A percentile compares a stretch with the other conserved stretches of the same genome.
Conservation (phyloP, 2,329 filamentous ascomycete species). For the Hymenoscyphus albidus region DNA sequence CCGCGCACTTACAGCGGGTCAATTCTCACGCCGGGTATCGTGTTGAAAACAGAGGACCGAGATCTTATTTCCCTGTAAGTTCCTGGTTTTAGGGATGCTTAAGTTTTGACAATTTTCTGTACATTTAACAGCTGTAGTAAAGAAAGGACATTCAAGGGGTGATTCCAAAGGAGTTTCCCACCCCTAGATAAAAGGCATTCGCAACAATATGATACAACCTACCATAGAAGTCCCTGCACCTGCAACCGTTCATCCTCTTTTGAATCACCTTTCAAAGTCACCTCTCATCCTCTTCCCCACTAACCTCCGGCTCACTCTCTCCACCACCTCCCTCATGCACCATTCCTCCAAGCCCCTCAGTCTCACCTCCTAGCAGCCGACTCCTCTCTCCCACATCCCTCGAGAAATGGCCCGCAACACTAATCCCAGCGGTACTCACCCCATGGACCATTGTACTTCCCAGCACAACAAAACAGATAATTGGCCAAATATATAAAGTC, state of each 20-base stretch:
- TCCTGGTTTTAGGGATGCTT: no score
- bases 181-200: no score
- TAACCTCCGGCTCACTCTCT: conserved; percentile 9
- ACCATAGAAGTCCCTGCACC: no score
- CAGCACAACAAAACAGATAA: conserved; percentile 52
- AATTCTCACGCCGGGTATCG: no score
- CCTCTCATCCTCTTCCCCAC: conserved; percentile 3
- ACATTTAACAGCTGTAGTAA: no score
- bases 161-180: no score
- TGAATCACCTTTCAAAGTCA: background rate
- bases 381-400: conserved; percentile 45
- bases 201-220: no score
- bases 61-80: no score
- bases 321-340: conserved; percentile 36
- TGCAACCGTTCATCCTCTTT: background rate
- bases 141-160: no score
- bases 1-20: no score
- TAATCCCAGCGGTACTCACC: conserved; percentile 48
- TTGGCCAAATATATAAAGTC: conserved; percentile 48
- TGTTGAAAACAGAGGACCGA: no score
- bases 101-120: no score
- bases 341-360: conserved; percentile 48
- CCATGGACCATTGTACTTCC: conserved; percentile 53
- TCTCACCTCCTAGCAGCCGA: conserved; percentile 47
- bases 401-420: conserved; percentile 45